A percentile compares a stretch with the other conserved stretches of the same genome.
phyloP scores from a whole-genome alignment of 257 asterid genomes.

The Solanum bulbocastanum region DNA sequence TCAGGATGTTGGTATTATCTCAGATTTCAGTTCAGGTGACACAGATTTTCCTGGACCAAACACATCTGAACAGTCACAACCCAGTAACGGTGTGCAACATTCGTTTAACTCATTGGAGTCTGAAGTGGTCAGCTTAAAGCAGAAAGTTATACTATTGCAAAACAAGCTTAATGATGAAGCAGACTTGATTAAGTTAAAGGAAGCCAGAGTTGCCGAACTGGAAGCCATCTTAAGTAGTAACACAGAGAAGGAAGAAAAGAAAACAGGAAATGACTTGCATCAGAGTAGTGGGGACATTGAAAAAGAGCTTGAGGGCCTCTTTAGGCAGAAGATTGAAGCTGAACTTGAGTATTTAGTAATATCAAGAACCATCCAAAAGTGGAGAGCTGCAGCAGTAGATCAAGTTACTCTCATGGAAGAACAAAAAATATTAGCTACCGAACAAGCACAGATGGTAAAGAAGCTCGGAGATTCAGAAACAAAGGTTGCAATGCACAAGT shows the following conservation, averaged over 20 bases:
- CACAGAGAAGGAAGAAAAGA: conserved; percentile 4
- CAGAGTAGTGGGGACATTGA: conserved; percentile 11
- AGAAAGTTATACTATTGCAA: conserved; percentile 3
- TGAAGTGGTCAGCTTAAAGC: conserved; percentile 18
- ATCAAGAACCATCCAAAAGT: not conserved
- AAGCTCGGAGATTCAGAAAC: conserved; percentile 31
- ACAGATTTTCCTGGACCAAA: conserved; percentile 8
- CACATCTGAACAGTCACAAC: conserved; percentile 12
- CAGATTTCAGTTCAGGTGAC: conserved; percentile 13
- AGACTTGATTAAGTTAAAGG: conserved; percentile 11
- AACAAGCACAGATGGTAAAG: conserved; percentile 33
- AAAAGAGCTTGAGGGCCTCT: conserved; percentile 44
- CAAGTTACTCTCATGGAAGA: conserved; percentile 41
- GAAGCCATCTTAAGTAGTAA: conserved; percentile 10
- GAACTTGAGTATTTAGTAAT: conserved; percentile 47
- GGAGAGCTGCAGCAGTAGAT: conserved; percentile 33
- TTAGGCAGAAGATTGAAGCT: conserved; percentile 62
- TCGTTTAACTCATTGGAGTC: conserved; percentile 19
- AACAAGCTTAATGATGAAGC: conserved; percentile 21
- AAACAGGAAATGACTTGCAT: not conserved
- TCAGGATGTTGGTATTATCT: not conserved
- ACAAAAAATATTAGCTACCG: conserved; percentile 28
- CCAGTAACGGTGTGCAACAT: conserved; percentile 8
- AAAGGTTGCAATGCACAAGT: conserved; percentile 36
- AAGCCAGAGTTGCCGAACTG: conserved; percentile 16